Evolutionary conservation across 495 filamentous ascomycete genomes (phyloP).

Genomic region (Penicillium chermesinum): DNA sequence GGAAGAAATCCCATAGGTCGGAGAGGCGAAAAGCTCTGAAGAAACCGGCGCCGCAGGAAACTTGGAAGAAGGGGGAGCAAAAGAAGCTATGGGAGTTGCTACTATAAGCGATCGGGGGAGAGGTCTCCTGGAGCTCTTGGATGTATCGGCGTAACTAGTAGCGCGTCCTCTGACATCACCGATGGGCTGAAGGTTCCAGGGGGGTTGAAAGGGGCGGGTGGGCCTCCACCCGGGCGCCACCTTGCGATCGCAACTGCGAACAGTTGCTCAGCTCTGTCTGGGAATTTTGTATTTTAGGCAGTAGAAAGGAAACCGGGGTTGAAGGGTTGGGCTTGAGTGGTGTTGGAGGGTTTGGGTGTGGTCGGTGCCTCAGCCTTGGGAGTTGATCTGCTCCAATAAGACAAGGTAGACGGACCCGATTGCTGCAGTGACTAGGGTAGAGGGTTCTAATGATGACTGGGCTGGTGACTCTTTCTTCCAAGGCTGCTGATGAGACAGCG

Average conservation of each 20-base stretch:
- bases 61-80: too few relatives aligned
- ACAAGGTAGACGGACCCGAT: neutral
- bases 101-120: too few relatives aligned
- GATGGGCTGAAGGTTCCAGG: neutral
- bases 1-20: conserved; percentile 24
- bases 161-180: conserved; percentile 11
- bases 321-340: neutral
- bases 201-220: neutral
- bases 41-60: neutral
- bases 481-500: conserved; percentile 2
- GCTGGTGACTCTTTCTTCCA: neutral
- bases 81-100: too few relatives aligned
- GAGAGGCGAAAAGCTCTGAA: neutral
- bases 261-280: too few relatives aligned
- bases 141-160: conserved; percentile 1
- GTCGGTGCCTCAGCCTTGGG: neutral
- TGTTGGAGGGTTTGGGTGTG: neutral
- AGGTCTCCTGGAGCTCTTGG: neutral
- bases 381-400: neutral
- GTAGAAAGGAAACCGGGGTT: too few relatives aligned
- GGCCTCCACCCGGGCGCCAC: neutral
- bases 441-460: neutral
- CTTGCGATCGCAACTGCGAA: neutral
- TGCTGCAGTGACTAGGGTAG: neutral
- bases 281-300: too few relatives aligned